Evolutionary conservation across 106 monocot genomes (phyloP).

Genomic region (Dendrobium chrysotoxum): DNA sequence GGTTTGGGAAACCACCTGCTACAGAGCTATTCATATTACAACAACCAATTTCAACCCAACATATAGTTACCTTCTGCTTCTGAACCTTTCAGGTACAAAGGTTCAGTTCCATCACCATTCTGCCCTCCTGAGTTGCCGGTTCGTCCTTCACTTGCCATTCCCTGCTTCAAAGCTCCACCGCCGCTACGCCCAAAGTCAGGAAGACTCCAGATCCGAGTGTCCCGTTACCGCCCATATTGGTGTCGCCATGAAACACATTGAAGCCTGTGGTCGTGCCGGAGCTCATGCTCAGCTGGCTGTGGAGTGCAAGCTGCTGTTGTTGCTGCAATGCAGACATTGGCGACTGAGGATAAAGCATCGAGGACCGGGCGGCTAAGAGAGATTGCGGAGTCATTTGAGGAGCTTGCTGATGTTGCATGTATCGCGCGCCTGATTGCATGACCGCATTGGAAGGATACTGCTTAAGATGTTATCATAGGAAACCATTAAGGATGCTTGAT

Average conservation of each 20-base stretch:
- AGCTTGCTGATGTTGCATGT: slow-evolving; percentile 61
- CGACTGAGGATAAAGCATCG: slow-evolving; percentile 67
- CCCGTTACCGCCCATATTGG: slow-evolving; percentile 25
- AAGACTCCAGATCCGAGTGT: slow-evolving; percentile 31
- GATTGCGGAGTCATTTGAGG: slow-evolving; percentile 56
- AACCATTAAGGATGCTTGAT: background rate
- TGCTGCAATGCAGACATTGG: slow-evolving; percentile 58
- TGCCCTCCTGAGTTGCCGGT: slow-evolving; percentile 46
- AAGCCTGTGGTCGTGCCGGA: slow-evolving; percentile 43
- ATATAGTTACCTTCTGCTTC: slow-evolving; percentile 55
- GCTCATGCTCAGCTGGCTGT: slow-evolving; percentile 56
- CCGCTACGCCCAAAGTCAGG: slow-evolving; percentile 50
- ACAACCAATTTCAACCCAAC: background rate
- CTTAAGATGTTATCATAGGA: background rate
- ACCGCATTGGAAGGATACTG: slow-evolving; percentile 65
- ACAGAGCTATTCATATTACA: background rate
- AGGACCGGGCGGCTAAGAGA: slow-evolving; percentile 62
- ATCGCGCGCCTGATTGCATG: slow-evolving; percentile 54
- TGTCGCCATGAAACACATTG: slow-evolving; percentile 66
- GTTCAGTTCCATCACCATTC: slow-evolving; percentile 48
- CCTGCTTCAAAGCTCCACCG: slow-evolving; percentile 22
- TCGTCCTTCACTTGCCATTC: slow-evolving; percentile 31
- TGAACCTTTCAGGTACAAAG: slow-evolving; percentile 49
- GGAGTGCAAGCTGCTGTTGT: slow-evolving; percentile 38
- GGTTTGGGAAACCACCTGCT: background rate